Percentiles rank a stretch among this genome's conserved stretches.
Conservation (phyloP, 1,284 basidiomycete genomes). For the Abortiporus biennis region DNA sequence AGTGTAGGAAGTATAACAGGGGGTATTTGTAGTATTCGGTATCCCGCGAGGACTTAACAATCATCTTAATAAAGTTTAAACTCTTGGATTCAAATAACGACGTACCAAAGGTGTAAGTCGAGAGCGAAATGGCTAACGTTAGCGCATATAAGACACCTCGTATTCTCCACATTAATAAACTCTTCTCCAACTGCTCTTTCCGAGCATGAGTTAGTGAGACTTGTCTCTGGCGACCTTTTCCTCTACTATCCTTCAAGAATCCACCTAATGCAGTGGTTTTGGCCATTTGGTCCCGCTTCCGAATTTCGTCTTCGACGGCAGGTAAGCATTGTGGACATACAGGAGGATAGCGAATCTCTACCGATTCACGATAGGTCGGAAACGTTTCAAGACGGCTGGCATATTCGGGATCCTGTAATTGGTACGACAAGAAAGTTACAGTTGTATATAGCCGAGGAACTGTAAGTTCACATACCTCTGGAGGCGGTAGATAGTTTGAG, state of each 20-base stretch:
- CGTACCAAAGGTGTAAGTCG: conserved; percentile 40
- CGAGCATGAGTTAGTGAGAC: conserved; percentile 35
- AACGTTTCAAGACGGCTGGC: conserved; percentile 52
- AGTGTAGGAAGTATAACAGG: conserved; percentile 21
- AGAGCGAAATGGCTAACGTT: conserved; percentile 38
- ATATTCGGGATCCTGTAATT: conserved; percentile 64
- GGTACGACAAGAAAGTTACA: neutral
- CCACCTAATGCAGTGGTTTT: conserved; percentile 71
- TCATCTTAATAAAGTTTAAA: conserved; percentile 20
- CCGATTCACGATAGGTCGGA: conserved; percentile 64
- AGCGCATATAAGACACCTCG: conserved; percentile 57
- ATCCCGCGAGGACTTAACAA: conserved; percentile 1
- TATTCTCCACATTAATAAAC: conserved; percentile 53
- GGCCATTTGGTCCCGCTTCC: conserved; percentile 73
- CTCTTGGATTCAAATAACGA: conserved; percentile 1
- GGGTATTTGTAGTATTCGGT: conserved; percentile 3
- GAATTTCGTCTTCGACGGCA: conserved; percentile 75
- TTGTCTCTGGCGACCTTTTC: conserved; percentile 40
- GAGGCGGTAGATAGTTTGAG: conserved; percentile 79
- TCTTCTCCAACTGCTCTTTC: conserved; percentile 32
- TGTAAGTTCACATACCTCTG: conserved; percentile 37
- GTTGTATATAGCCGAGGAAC: neutral
- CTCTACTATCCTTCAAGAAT: conserved; percentile 58
- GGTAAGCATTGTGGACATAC: conserved; percentile 75
- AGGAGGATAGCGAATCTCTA: conserved; percentile 80